A percentile compares a stretch with the other conserved stretches of the same genome.
Conservation (phyloP, 345 rosid genomes). For the Eucalyptus dawsonii region DNA sequence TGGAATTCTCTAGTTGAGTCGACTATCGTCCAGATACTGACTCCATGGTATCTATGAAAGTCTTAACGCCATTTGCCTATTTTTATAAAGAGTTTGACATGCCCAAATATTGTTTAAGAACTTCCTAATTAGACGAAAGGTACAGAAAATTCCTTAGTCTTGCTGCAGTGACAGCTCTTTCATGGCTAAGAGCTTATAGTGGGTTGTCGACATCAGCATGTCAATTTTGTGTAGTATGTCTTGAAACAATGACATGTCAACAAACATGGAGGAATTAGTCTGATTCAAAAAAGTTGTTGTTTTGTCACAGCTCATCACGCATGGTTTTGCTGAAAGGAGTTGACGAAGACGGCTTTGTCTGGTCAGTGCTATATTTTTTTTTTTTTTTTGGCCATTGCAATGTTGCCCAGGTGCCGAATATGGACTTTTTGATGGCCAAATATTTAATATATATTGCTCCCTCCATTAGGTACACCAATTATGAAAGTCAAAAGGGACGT, state of each 20-base stretch:
- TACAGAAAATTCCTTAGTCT: not conserved
- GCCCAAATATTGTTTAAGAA: not conserved
- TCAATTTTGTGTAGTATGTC: not conserved
- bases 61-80: not conserved
- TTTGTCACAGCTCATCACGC: conserved; percentile 66
- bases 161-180: not conserved
- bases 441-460: not conserved
- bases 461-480: conserved; percentile 71
- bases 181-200: not conserved
- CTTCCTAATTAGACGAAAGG: not conserved
- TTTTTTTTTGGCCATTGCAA: not conserved
- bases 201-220: not conserved
- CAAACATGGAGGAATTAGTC: not conserved
- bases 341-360: conserved; percentile 79
- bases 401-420: not conserved
- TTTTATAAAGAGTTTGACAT: not conserved
- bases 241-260: not conserved
- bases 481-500: conserved; percentile 68
- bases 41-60: not conserved
- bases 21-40: not conserved
- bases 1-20: not conserved
- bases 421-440: not conserved
- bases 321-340: conserved; percentile 84
- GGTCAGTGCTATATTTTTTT: conserved; percentile 33
- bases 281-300: not conserved